Conservation (phyloP, 176 grass and related monocot species). For the Cocos nucifera region DNA sequence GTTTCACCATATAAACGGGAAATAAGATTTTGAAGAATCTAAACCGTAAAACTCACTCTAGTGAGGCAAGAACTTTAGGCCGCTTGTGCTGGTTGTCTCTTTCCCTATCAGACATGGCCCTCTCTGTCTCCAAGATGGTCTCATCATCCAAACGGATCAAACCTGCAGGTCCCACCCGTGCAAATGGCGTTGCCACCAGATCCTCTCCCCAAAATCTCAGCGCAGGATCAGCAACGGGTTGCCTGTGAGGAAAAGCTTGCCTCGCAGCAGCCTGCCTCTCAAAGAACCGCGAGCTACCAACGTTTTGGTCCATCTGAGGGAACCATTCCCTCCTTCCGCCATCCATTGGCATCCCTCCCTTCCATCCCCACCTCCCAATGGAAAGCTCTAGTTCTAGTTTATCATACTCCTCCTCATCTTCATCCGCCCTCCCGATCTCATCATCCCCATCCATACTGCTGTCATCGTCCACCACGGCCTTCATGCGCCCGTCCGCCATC, state of each 20-base stretch:
- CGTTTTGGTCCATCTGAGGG: neutral
- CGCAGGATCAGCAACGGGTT: too few species aligned
- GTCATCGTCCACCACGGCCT: slow-evolving; percentile 42
- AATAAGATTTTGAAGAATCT: neutral
- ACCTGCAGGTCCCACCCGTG: neutral
- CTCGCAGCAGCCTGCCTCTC: slow-evolving; percentile 5
- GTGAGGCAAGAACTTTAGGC: slow-evolving; percentile 52
- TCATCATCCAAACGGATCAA: slow-evolving; percentile 5
- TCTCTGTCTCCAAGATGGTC: slow-evolving; percentile 17
- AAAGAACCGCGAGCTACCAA: slow-evolving; percentile 12
- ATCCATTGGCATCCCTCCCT: slow-evolving; percentile 1
- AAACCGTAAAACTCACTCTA: slow-evolving; percentile 44
- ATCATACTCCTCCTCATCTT: slow-evolving; percentile 27
- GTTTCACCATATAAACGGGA: neutral
- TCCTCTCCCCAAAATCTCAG: too few species aligned
- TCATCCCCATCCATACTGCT: slow-evolving; percentile 26
- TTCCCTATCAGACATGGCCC: slow-evolving; percentile 14
- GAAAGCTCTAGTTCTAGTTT: slow-evolving; percentile 34
- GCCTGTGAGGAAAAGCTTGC: too few species aligned
- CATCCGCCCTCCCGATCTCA: slow-evolving; percentile 23
- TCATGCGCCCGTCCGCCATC: slow-evolving; percentile 68
- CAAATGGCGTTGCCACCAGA: neutral
- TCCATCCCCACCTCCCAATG: slow-evolving; percentile 38
- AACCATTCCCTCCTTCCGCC: neutral
- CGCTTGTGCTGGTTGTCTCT: slow-evolving; percentile 72